phyloP scores from a whole-genome alignment of 2,329 filamentous ascomycete genomes.

The Hymenoscyphus scutula region DNA sequence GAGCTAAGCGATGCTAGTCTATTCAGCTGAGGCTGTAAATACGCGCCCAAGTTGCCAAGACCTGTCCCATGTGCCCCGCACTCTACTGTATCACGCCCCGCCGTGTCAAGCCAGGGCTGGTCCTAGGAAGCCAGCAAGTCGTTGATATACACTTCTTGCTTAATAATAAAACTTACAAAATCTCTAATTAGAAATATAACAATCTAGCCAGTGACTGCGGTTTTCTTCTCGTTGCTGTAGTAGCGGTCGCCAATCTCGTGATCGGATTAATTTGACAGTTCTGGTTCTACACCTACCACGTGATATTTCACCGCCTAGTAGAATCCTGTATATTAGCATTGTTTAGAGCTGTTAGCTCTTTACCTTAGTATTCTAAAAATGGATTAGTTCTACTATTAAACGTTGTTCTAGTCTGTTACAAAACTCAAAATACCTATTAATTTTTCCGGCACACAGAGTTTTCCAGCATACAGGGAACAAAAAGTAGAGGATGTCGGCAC shows the following conservation, averaged over 20 bases:
- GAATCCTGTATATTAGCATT: too few relatives aligned
- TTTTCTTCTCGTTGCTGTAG: too few relatives aligned
- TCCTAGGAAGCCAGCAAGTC: not conserved
- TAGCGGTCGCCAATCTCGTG: too few relatives aligned
- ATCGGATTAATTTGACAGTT: too few relatives aligned
- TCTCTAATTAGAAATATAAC: not conserved
- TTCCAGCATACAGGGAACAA: too few relatives aligned
- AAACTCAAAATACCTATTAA: not conserved
- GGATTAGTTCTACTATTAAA: too few relatives aligned
- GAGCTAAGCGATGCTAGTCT: not conserved
- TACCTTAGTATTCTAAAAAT: too few relatives aligned
- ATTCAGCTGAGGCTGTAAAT: slow-evolving; percentile 3
- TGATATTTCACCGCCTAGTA: too few relatives aligned
- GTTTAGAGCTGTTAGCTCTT: too few relatives aligned
- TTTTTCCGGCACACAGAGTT: not conserved
- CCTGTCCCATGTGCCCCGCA: not conserved
- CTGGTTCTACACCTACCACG: too few relatives aligned
- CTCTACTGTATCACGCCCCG: not conserved
- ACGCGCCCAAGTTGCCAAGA: not conserved
- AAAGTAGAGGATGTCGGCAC: not conserved
- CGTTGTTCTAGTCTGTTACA: too few relatives aligned
- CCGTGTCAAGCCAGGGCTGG: not conserved
- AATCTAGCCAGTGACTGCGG: not conserved
- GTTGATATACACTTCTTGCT: not conserved
- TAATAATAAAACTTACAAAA: not conserved